A percentile compares a stretch with the other conserved stretches of the same genome.
phyloP scores from a whole-genome alignment of 108 stramenopile species.

The Seminavis robusta region DNA sequence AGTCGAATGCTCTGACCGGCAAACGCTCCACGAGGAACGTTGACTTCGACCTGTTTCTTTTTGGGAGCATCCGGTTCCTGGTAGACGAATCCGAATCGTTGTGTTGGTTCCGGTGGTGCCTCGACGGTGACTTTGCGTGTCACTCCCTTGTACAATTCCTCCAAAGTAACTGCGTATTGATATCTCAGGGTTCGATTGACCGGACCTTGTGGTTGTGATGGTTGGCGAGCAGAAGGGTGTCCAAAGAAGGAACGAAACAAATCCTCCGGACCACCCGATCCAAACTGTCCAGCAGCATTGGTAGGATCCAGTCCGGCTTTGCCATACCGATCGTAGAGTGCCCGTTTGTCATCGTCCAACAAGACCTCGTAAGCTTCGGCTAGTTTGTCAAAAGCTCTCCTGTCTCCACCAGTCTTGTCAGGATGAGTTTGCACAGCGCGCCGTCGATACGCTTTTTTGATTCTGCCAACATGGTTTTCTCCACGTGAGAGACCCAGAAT shows the following conservation, averaged over 20 bases:
- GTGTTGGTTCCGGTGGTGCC: conserved; percentile 43
- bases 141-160: conserved; percentile 73
- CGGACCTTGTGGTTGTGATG: conserved; percentile 12
- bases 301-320: conserved; percentile 57
- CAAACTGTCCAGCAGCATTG: background rate
- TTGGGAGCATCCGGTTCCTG: no score
- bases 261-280: conserved; percentile 17
- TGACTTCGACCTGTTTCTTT: conserved; percentile 55
- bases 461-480: conserved; percentile 17
- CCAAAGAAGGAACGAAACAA: conserved; percentile 33
- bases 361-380: conserved; percentile 93
- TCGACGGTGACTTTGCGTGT: conserved; percentile 45
- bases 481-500: conserved; percentile 35
- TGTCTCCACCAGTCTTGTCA: conserved; percentile 84
- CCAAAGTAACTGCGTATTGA: conserved; percentile 72
- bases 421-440: conserved; percentile 90
- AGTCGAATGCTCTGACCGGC: conserved; percentile 57
- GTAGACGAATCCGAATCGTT: no score
- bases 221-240: background rate
- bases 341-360: conserved; percentile 82
- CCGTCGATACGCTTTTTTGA: conserved; percentile 90
- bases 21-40: conserved; percentile 49
- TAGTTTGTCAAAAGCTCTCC: conserved; percentile 89
- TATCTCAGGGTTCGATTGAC: conserved; percentile 61
- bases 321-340: conserved; percentile 87